Conservation (phyloP, 2,329 filamentous ascomycete genomes). For the Paramyrothecium sp. region DNA sequence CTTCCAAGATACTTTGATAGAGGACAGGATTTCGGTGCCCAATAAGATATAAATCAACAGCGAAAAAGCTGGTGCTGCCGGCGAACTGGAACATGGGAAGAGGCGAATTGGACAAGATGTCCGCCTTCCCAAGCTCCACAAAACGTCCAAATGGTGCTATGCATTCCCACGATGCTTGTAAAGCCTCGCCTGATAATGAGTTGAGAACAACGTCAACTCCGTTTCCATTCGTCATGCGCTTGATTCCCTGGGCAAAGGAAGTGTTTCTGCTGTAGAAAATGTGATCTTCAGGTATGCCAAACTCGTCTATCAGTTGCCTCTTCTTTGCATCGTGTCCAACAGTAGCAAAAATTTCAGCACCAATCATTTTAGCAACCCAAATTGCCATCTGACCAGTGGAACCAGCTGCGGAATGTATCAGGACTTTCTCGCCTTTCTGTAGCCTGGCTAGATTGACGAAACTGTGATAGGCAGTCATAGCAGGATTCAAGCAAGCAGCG, state of each 20-base stretch:
- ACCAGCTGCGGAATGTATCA: constrained; percentile 7
- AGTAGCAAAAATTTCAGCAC: constrained; percentile 28
- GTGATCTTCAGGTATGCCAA: constrained; percentile 24
- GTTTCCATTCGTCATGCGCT: constrained; percentile 19
- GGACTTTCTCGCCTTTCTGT: background rate
- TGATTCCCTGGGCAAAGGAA: constrained; percentile 25
- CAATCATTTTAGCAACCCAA: constrained; percentile 8
- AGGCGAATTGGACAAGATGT: constrained; percentile 29
- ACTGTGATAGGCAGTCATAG: constrained; percentile 2
- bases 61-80: constrained; percentile 35
- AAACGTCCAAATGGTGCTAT: constrained; percentile 34
- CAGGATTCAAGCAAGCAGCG: background rate
- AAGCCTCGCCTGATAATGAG: constrained; percentile 31
- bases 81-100: constrained; percentile 34
- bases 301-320: constrained; percentile 25
- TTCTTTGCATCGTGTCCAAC: constrained; percentile 30
- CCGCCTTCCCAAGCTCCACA: constrained; percentile 37
- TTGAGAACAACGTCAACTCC: constrained; percentile 37
- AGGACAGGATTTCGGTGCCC: background rate
- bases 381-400: constrained; percentile 14
- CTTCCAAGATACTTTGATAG: no score
- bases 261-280: constrained; percentile 31
- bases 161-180: constrained; percentile 29
- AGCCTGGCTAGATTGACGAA: background rate
- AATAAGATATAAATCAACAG: constrained; percentile 34